These are phyloP conservation scores for Plenodomus lindquistii DNA, from an alignment of 2,329 filamentous ascomycete genomes.

Conservation along the genomic window DNA sequence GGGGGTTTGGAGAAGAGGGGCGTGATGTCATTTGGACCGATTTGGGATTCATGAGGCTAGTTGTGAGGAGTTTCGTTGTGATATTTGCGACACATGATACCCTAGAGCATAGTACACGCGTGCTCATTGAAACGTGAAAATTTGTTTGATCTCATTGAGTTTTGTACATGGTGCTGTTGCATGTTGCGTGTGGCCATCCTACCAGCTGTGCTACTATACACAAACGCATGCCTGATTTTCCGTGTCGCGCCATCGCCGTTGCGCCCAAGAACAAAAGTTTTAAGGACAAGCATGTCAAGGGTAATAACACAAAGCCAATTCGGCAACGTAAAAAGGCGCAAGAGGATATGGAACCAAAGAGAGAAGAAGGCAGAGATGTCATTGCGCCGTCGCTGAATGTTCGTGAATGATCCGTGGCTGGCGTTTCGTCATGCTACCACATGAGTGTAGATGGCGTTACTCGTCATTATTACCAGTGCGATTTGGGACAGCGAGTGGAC, in stretches of 20 bases:
- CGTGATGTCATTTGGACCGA: constrained; percentile 70
- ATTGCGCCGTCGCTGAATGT: constrained; percentile 39
- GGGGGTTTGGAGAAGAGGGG: constrained; percentile 69
- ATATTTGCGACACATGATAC: background rate
- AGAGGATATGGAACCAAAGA: constrained; percentile 1
- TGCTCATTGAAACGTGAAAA: background rate
- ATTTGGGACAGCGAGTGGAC: constrained; percentile 16
- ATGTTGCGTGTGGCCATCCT: background rate
- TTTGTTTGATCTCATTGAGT: background rate
- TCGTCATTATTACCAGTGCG: constrained; percentile 27
- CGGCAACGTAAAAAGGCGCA: constrained; percentile 9
- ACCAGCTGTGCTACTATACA: background rate
- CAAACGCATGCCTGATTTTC: background rate
- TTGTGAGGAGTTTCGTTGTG: too few relatives aligned
- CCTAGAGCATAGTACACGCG: background rate
- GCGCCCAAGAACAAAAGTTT: background rate
- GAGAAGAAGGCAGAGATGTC: constrained; percentile 21
- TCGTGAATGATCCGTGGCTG: constrained; percentile 15
- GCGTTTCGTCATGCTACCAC: constrained; percentile 2
- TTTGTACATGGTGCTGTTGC: background rate
- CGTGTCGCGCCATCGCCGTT: background rate
- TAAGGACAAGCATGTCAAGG: background rate
- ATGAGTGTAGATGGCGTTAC: constrained; percentile 3
- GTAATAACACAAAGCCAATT: constrained; percentile 27
- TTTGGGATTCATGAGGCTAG: constrained; percentile 66